Conservation (phyloP, 202 grass and related monocot species). For the Musa balbisiana region DNA sequence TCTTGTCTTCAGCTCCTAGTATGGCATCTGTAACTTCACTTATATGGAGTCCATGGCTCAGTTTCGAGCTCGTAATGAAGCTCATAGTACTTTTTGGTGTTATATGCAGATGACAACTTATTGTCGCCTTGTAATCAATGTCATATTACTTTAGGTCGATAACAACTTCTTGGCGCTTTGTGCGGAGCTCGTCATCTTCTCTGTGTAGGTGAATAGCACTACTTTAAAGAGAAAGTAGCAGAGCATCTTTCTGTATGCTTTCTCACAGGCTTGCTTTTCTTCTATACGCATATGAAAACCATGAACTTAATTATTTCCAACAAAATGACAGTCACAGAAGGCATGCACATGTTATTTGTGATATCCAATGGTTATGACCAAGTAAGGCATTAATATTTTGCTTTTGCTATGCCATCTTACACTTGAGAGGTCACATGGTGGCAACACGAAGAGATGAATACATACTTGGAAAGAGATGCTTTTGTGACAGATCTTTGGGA, state of each 20-base stretch:
- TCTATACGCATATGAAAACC: constrained; percentile 32
- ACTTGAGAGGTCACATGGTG: no score
- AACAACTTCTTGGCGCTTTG: not conserved
- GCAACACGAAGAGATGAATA: no score
- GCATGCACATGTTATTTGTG: no score
- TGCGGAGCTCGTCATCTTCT: not conserved
- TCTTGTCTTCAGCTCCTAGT: not conserved
- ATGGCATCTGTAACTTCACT: not conserved
- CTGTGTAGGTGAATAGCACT: not conserved
- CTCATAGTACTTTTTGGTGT: not conserved
- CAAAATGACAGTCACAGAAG: no score
- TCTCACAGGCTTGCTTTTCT: constrained; percentile 14
- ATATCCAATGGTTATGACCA: no score
- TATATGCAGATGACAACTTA: not conserved
- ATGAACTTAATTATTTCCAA: constrained; percentile 12
- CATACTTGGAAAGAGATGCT: no score
- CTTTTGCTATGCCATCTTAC: no score
- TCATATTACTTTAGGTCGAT: no score
- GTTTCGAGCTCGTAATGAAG: not conserved
- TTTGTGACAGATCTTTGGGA: no score
- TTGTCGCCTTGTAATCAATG: no score
- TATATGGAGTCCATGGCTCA: not conserved
- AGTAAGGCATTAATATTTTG: no score
- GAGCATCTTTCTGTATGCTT: constrained; percentile 8
- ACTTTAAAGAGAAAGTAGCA: constrained; percentile 2